Evolutionary conservation across 1,284 basidiomycete genomes (phyloP), one percentile per base, ranked within the genome.

Genomic region (Rhodotorula sp.): DNA sequence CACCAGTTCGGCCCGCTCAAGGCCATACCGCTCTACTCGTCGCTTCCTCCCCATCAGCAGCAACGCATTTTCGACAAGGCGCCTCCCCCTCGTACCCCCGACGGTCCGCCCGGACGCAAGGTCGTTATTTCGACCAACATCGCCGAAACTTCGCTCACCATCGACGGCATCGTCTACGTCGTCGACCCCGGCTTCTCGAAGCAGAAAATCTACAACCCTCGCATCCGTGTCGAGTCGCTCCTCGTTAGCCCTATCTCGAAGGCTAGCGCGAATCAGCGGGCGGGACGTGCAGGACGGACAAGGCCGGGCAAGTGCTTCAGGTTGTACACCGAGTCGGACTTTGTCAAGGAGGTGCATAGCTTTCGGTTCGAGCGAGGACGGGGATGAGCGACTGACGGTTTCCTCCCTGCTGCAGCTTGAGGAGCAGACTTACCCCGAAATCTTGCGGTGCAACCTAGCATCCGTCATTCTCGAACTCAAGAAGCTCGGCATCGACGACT

Each of bases 81-180:
- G 4, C 94, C 95, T 1, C 78, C 83, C 1, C 81, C 91, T 0
- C 82, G 85, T 9, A 84, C 81, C 0, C 80, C 85, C 1, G 87
- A 84, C 67, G 90, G 92, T 2, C 89, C 92, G 0, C 88, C 90
- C 0, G 93, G 94, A 0, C 87, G 95, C 72, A 99, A 99, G 81
- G 87, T 98, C 44, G 92, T 99, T 59, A 84, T 99, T 1, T 92
- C 93, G 20, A 99, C 96, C 47, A 99, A 99, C 81, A 95, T 99
- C 72, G 96, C 96, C 13, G 95, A 99, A 82, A 99, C 96, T 0
- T 96, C 93, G 17, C 83, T 99, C 48, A 99, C 95, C 2, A 98
- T 99, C 71, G 95, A 98, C 77, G 96, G 95, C 32, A 98, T 99
- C 78, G 94, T 99, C 20, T 99, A 98, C 79, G 95, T 99, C 67